Conservation (phyloP, 257 asterid species). For the Coffea canephora region DNA sequence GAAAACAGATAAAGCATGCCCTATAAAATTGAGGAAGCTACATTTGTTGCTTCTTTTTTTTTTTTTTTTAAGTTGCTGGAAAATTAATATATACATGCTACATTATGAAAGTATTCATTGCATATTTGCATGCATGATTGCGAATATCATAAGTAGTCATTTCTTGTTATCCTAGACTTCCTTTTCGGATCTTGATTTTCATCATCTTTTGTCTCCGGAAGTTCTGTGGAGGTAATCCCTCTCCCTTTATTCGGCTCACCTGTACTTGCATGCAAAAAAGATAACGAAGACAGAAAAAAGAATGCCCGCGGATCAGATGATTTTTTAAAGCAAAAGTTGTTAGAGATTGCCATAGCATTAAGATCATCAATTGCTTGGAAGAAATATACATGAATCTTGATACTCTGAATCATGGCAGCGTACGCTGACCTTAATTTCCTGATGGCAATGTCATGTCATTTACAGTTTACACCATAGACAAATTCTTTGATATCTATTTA, state of each 20-base stretch:
- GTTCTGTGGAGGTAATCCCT: neutral
- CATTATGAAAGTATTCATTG: neutral
- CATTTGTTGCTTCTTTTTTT: neutral
- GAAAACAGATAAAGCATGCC: neutral
- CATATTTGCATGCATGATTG: neutral
- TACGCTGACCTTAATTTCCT: neutral
- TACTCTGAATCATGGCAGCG: neutral
- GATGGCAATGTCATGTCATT: neutral
- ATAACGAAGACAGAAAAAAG: neutral
- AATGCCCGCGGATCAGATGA: neutral
- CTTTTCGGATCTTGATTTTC: neutral
- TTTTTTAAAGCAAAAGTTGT: neutral
- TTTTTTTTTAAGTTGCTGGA: too few relatives aligned
- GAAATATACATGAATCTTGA: neutral
- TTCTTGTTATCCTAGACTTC: neutral
- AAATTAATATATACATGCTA: neutral
- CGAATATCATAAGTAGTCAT: neutral
- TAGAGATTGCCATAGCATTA: neutral
- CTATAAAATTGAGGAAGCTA: constrained; percentile 2
- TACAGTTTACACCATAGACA: neutral
- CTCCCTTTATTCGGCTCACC: neutral
- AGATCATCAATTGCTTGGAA: neutral
- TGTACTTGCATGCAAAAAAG: neutral
- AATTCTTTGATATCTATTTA: neutral
- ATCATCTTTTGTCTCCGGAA: neutral